Evolutionary conservation across 1,284 basidiomycete species (phyloP), one percentile per base, ranked within the genome.

Genomic region (Ustanciosporium gigantosporum): DNA sequence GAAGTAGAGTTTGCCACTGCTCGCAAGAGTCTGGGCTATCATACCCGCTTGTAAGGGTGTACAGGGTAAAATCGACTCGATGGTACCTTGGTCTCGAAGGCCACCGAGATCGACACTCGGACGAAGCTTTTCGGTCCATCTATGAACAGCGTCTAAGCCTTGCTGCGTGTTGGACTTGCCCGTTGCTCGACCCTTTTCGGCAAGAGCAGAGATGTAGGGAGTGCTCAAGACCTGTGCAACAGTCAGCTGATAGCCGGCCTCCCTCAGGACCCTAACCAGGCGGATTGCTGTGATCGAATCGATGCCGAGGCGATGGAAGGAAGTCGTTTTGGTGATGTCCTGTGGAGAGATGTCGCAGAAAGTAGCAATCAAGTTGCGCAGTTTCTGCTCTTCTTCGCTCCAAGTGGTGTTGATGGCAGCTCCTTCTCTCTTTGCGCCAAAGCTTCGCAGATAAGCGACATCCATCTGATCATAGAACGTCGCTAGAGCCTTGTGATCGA

Each of bases 31-130:
- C 32, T 75, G 68, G 0, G 69, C 53, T 31, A 78, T 65, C 69
- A 77, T 74, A 6, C 73, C 72, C 1, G 64, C 45, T 41, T 78
- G 76, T 36, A 77, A 50, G 5, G 76, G 75, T 16, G 74, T 76
- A 47, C 72, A 74, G 0, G 76, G 75, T 32, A 69, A 8, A 22
- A 68, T 42, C 13, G 59, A 48, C 22, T 27, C 42, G 39, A 68
- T 46, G 15, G 24, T 25, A 9, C 15, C 32, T 16, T 44, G 47
- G 13, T 61, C 38, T 31, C 19, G 41, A 43, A 50, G 56, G 16
- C 17, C 38, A 15, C 44, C 48, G 3, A 45, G 34, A 9, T 51
- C 39, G 4, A 52, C 52, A 3, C 41, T 22, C n/a, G 31, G 20
- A 3, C 5, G 38, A 9, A 38, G 46, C 1, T 20, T 20, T 31